Base-by-base conservation (phyloP, 176 grass and related monocot genomes). In the Poa annua region DNA sequence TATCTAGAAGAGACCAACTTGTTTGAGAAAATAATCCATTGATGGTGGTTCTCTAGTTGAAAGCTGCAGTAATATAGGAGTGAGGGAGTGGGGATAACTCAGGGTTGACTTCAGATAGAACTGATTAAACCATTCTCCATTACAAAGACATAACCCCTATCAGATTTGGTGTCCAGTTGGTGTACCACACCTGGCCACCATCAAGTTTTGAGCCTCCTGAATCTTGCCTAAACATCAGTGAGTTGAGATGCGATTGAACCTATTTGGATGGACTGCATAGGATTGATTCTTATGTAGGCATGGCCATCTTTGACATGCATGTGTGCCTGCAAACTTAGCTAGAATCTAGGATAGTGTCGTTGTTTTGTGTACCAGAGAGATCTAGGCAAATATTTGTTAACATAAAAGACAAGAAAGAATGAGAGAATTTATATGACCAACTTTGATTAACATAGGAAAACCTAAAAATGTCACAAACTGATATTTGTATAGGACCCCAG, bases 31-130 rank as follows among this genome's bases (percentile, higher is more conserved):
- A 66, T 3, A 66, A 66, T 26, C 62, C 47, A 13, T 80, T 79
- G 53, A 10, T 77, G 79, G 50, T 75, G n/a, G 38, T 61, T 74
- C 57, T 82, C 61, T 82, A 77, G 26, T 61, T 82, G n/a, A 38
- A 82, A 54, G 38, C 14, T 61, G 25, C 20, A 52, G 19, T 60
- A 60, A 71, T 5, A 45, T 59, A 49, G 35, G n/a, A 54, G 63
- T 41, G 39, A 7, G 39, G 26, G 60, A 33, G 60, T 45, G 44
- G 44, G 44, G 13, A 45, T 38, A 69, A 16, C 26, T 64, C 20
- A 63, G 29, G 84, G 71, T n/a, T 71, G 65, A 49, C 38, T 75
- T 75, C 25, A 86, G 29, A 67, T 63, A 47, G 24, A 83, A 32
- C n/a, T 48, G 51, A 19, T 36, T 61, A 61, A 56, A 7, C 29